phyloP scores from a whole-genome alignment of 192 early-diverging fungal genomes.

The Coemansia sp. region DNA sequence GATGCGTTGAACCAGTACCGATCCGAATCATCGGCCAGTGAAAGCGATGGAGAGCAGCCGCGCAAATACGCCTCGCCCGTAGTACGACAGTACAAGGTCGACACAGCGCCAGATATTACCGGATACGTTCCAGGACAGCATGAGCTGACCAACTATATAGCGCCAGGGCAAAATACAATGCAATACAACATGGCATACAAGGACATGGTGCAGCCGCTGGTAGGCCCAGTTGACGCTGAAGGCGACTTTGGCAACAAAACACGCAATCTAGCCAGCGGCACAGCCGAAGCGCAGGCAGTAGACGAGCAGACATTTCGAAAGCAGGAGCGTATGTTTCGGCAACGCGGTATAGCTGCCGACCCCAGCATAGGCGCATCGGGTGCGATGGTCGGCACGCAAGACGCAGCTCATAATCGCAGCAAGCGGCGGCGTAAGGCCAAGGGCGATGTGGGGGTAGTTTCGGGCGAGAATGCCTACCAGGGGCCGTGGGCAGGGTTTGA shows the following conservation, averaged over 20 bases:
- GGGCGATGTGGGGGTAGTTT: constrained; percentile 71
- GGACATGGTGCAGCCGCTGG: constrained; percentile 32
- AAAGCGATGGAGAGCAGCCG: constrained; percentile 12
- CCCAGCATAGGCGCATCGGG: constrained; percentile 62
- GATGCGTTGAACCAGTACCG: constrained; percentile 36
- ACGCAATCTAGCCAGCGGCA: constrained; percentile 12
- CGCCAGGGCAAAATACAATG: constrained; percentile 23
- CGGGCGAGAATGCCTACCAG: constrained; percentile 73
- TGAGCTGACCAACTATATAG: constrained; percentile 14
- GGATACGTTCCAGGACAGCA: constrained; percentile 1
- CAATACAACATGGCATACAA: constrained; percentile 23
- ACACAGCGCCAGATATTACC: constrained; percentile 36
- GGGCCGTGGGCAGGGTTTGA: constrained; percentile 97
- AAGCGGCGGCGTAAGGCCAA: constrained; percentile 62
- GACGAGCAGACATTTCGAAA: constrained; percentile 61
- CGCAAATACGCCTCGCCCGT: constrained; percentile 14
- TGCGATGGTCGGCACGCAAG: constrained; percentile 53
- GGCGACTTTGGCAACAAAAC: constrained; percentile 22
- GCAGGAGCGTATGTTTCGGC: constrained; percentile 81
- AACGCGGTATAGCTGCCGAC: constrained; percentile 78
- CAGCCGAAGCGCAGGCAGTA: constrained; percentile 32
- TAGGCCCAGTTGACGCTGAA: constrained; percentile 21
- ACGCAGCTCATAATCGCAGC: constrained; percentile 30
- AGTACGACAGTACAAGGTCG: constrained; percentile 34
- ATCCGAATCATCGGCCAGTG: constrained; percentile 32